Evolutionary conservation across 495 filamentous ascomycete species (phyloP).

Genomic region (Aspergillus funiculosus): DNA sequence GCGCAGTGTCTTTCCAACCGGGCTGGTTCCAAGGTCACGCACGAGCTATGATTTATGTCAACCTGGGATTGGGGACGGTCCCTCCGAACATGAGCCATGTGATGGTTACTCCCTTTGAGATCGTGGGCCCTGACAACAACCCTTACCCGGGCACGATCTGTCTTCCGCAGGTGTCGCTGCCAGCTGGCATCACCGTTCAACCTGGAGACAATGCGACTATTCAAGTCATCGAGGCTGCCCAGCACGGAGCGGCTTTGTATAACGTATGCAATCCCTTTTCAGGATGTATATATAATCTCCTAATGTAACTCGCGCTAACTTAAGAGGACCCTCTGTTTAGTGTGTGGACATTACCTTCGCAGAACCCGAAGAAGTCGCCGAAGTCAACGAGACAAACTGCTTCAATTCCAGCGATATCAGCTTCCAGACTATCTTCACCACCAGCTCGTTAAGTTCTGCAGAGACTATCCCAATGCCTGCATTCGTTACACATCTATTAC

Average conservation of each 20-base stretch:
- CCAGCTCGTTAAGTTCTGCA: slow-evolving; percentile 48
- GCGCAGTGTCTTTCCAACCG: slow-evolving; percentile 80
- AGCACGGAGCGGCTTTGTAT: slow-evolving; percentile 85
- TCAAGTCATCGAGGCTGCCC: slow-evolving; percentile 82
- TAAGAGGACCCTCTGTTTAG: slow-evolving; percentile 45
- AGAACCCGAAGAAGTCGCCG: slow-evolving; percentile 61
- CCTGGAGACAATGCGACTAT: slow-evolving; percentile 89
- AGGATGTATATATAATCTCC: neutral
- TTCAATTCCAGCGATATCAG: slow-evolving; percentile 71
- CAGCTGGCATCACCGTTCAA: slow-evolving; percentile 62
- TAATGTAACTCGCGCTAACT: slow-evolving; percentile 14
- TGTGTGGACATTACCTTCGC: slow-evolving; percentile 89
- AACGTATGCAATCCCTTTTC: slow-evolving; percentile 58
- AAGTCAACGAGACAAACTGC: slow-evolving; percentile 75
- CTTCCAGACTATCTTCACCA: slow-evolving; percentile 72
- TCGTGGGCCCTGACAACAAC: slow-evolving; percentile 73
- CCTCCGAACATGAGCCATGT: slow-evolving; percentile 86
- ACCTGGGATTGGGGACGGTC: slow-evolving; percentile 78
- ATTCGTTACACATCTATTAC: slow-evolving; percentile 15
- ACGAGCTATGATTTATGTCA: slow-evolving; percentile 85
- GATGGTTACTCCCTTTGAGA: slow-evolving; percentile 79
- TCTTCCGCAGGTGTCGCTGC: slow-evolving; percentile 84
- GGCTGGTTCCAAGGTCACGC: slow-evolving; percentile 93
- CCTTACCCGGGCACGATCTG: slow-evolving; percentile 85
- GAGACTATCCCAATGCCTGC: neutral